Base-by-base conservation (phyloP, 1,284 basidiomycete genomes). In the Trametes sp. region DNA sequence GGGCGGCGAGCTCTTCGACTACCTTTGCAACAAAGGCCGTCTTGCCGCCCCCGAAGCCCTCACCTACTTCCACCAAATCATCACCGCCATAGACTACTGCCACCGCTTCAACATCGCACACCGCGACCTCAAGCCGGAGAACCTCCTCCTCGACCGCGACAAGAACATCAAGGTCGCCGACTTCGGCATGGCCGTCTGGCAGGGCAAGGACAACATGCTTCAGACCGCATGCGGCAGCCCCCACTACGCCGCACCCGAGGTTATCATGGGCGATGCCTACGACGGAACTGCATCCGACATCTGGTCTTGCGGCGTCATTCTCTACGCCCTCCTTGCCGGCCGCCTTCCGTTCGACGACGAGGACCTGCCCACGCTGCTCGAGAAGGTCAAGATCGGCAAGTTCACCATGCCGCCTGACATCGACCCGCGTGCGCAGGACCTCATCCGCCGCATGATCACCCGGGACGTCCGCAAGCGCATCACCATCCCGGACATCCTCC, bases 141-240 rank as follows among this genome's bases (percentile, higher is more conserved):
- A 99, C 75, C 81, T 98, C 50, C 83, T 98, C 52, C 86, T 98
- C 57, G 95, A 97, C 78, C 82, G 85, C 54, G 80, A 93, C 70
- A 87, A 86, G 72, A 97, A 96, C 73, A 90, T 98, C 85, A 99
- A 98, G 78, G 91, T 99, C 31, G 96, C 96, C 3, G 98, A 99
- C 80, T 99, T 99, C 77, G 97, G 98, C 21, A 97, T 99, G 94
- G 98, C 98, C 1, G 92, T 93, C n/a, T 96, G 95, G 88, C 92
- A 94, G 70, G 84, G 86, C 24, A 76, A 77, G 62, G 83, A 81
- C 42, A 83, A 84, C 24, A 77, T 98, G 77, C 85, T 98, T 57
- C 88, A 90, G 74, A 99, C 97, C 1, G 92, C 92, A 42, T 99
- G 98, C 71, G 98, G 98, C 33, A 94, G 92, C 69, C 97, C 97